Percentiles rank a stretch among this genome's conserved stretches.
Conservation (phyloP, 331 rosid genomes). For the Telfairia occidentalis region DNA sequence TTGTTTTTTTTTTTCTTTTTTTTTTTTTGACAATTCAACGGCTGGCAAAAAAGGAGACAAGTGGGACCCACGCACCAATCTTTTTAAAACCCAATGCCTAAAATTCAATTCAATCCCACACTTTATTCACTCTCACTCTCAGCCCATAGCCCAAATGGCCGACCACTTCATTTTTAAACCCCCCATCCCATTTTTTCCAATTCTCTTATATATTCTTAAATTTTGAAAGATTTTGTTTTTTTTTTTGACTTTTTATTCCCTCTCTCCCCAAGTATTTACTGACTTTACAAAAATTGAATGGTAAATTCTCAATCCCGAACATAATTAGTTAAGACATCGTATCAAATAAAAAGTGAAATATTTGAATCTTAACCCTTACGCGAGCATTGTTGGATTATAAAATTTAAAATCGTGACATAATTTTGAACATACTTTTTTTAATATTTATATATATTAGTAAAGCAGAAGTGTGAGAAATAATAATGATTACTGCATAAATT, state of each 20-base stretch:
- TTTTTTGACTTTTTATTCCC: not conserved
- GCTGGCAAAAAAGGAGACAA: not conserved
- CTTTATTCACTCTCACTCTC: not conserved
- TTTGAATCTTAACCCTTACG: no score
- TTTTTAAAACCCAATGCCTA: not conserved
- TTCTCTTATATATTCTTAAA: not conserved
- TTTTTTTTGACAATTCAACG: not conserved
- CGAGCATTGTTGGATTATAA: no score
- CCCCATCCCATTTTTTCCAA: not conserved
- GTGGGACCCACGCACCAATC: not conserved
- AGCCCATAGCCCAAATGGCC: constrained; percentile 9
- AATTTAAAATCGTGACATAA: no score
- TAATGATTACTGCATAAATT: no score
- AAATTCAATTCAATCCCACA: not conserved
- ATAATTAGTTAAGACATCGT: no score
- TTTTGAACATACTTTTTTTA: no score
- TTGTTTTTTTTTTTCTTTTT: not conserved
- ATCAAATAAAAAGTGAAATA: no score
- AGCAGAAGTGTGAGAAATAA: no score
- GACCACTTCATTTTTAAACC: not conserved
- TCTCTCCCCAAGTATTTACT: no score
- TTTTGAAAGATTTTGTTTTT: not conserved
- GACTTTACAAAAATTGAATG: no score
- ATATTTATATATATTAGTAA: no score
- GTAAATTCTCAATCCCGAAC: no score